A percentile compares a stretch with the other conserved stretches of the same genome.
Conservation (phyloP, 1,139 yeast species). For the Yamadazyma conglobata region DNA sequence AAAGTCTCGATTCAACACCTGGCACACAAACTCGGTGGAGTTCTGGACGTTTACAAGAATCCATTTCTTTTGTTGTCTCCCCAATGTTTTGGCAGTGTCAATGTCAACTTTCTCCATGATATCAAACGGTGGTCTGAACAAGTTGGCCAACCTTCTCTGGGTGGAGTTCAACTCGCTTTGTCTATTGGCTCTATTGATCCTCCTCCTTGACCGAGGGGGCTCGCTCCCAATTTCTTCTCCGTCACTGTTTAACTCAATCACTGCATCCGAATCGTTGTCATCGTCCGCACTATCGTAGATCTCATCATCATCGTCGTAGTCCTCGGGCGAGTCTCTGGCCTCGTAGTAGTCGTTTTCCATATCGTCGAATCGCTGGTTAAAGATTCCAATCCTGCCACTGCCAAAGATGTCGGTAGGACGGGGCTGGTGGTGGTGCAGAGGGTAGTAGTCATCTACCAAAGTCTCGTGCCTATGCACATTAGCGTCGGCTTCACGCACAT, state of each 20-base stretch:
- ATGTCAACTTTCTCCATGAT: conserved; percentile 64
- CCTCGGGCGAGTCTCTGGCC: conserved; percentile 17
- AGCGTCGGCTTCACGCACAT: conserved; percentile 63
- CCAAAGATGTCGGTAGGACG: conserved; percentile 42
- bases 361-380: conserved; percentile 41
- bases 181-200: conserved; percentile 26
- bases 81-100: conserved; percentile 68
- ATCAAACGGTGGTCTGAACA: conserved; percentile 94
- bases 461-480: conserved; percentile 83
- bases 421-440: conserved; percentile 8
- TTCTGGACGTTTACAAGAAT: conserved; percentile 86
- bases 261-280: conserved; percentile 20
- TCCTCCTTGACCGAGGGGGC: conserved; percentile 25
- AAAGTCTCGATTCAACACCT: conserved; percentile 85
- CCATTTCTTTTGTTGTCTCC: conserved; percentile 71
- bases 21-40: conserved; percentile 79
- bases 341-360: conserved; percentile 27
- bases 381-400: conserved; percentile 37
- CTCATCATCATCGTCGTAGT: conserved; percentile 18
- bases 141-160: conserved; percentile 69
- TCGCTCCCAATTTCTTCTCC: conserved; percentile 23
- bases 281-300: conserved; percentile 18
- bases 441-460: conserved; percentile 41
- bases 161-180: conserved; percentile 49
- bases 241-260: conserved; percentile 29